Evolutionary conservation across 306 rosid species (phyloP), one percentile per base, ranked within the genome.

Genomic region (Argentina anserina): DNA sequence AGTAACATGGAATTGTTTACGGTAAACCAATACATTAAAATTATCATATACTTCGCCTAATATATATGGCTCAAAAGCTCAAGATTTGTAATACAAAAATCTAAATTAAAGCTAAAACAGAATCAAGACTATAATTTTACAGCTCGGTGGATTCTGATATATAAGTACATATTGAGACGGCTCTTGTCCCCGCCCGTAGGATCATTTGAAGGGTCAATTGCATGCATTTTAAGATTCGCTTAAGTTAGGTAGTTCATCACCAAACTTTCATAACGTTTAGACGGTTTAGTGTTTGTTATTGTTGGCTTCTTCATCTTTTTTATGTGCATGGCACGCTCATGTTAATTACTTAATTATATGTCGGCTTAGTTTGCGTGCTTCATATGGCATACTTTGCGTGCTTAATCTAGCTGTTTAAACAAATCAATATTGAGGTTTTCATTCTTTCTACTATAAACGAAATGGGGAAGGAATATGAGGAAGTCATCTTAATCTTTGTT

Each of bases 171-270:
- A 76, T 50, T 78, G 76, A 65, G 55, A 69, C 76, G 59, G 67
- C 75, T 47, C 71, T 64, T 77, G 87, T 75, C 89, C 87, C 92
- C 82, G 67, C 25, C 66, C 66, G 66, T 50, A 75, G 77, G 75
- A 80, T 80, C 66, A 61, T 61, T 75, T 78, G 84, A 87, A 86
- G 80, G 86, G 86, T 59, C 89, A 81, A 72, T 28, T 39, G 46
- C 37, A 37, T 12, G 62, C 47, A 41, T 13, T 25, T 65, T 23
- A 6, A 14, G 50, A 13, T 7, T 7, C 17, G 14, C n/a, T 13
- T 31, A 3, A 33, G 66, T 61, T 33, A 17, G 42, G 66, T 61
- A 15, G 65, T 0, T 0, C 18, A 56, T 25, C 62, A 4, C 34
- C 62, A 26, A 29, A 18, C 65, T 60, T 31, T 60, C 41, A 17